Evolutionary conservation across 2,329 filamentous ascomycete species (phyloP), one percentile per base, ranked within the genome.

Genomic region (Cladosporium sp.): DNA sequence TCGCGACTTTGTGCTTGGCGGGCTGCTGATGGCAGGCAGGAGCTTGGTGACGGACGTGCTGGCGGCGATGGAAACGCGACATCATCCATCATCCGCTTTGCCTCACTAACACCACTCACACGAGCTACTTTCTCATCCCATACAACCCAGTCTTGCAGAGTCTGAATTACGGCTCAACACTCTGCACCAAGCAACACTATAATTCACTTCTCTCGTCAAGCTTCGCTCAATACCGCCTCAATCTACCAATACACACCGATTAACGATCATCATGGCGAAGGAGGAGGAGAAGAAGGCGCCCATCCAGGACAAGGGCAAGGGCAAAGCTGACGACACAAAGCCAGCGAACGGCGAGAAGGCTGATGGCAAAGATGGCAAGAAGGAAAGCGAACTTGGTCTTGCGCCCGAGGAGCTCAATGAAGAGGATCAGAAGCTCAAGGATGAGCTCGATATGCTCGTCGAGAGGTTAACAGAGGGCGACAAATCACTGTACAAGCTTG

Each of bases 351-450:
- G 67, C 36, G 64, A 63, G 61, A 82, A 82, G 66, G 83, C 84
- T 55, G 74, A 74, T 52, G 63, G 58, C 79, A 83, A 74, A 44
- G 84, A 84, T 68, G 87, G 90, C 73, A 88, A 85, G 59, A 91
- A 91, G 78, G 77, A 81, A 55, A 89, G 91, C 71, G 90, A 93
- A 66, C 89, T 90, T 60, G 87, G 87, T 61, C 77, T 81, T 56
- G 74, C 82, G 62, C 79, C 83, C 22, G 93, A 97, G 77, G 94
- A 99, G 77, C 87, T 99, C 66, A 99, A 83, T 70, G 94, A 99
- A 70, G 94, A 99, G 75, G 94, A 99, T 65, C 92, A 97, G 77
- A 92, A 97, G 80, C 85, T 99, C 71, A 99, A 99, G 81, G 92
- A 83, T 71, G 94, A 99, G 77, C 86, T 99, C 61, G 94, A 99